Percentiles rank a stretch among this genome's conserved stretches.
Conservation (phyloP, 2,329 filamentous ascomycete genomes). For the Tolypocladium guangdongense region DNA sequence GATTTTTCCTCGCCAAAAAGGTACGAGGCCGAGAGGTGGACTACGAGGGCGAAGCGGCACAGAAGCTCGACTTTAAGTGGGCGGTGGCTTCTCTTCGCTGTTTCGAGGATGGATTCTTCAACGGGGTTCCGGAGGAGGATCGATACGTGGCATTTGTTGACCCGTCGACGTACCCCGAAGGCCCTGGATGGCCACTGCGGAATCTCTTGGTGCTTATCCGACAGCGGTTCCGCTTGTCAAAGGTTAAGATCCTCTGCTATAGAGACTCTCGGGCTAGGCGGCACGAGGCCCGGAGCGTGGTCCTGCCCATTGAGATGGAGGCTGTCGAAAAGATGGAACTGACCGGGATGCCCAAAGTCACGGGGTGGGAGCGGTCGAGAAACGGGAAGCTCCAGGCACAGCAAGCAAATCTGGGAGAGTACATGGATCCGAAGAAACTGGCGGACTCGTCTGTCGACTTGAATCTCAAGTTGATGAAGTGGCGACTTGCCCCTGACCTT, state of each 20-base stretch:
- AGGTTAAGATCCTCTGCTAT: conserved; percentile 81
- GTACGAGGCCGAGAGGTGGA: conserved; percentile 33
- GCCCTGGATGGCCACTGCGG: conserved; percentile 85
- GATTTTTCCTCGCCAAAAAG: conserved; percentile 92
- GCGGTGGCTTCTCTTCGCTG: conserved; percentile 61
- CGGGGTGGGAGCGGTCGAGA: conserved; percentile 85
- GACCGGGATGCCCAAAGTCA: conserved; percentile 69
- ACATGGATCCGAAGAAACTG: conserved; percentile 80
- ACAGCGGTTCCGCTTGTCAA: conserved; percentile 65
- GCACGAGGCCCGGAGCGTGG: conserved; percentile 71
- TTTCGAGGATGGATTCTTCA: conserved; percentile 84
- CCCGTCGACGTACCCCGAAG: conserved; percentile 77
- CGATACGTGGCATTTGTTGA: conserved; percentile 82
- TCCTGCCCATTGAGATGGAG: conserved; percentile 56
- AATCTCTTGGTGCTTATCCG: conserved; percentile 80
- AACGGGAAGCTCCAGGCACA: conserved; percentile 68
- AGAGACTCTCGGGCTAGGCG: conserved; percentile 69
- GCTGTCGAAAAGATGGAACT: conserved; percentile 29
- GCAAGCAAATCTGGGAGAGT: conserved; percentile 74
- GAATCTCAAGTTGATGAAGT: conserved; percentile 97
- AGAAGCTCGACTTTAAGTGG: conserved; percentile 60
- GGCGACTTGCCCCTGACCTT: conserved; percentile 83
- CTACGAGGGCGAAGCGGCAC: conserved; percentile 35
- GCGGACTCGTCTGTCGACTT: conserved; percentile 93
- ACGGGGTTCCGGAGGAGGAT: conserved; percentile 58